Percentiles rank a stretch among this genome's conserved stretches.
Conservation (phyloP, 768 basidiomycete genomes). For the Russula virescens region DNA sequence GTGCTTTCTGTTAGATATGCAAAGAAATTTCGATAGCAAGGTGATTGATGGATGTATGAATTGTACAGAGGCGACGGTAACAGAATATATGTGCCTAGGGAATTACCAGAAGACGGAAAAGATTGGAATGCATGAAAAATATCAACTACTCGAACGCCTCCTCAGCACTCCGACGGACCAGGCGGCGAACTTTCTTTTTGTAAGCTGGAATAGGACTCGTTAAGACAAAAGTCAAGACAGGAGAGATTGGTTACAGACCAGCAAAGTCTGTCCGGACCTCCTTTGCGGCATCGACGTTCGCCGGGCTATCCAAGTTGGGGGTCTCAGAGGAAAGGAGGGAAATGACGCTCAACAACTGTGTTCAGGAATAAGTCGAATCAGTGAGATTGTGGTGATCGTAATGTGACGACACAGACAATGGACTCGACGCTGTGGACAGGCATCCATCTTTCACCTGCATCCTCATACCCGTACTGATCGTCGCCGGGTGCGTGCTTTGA, state of each 20-base stretch:
- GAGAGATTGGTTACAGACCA: constrained; percentile 37
- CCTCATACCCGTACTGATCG: constrained; percentile 96
- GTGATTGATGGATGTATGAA: not conserved
- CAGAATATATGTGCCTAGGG: constrained; percentile 11
- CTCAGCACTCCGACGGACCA: constrained; percentile 84
- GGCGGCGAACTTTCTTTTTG: constrained; percentile 91
- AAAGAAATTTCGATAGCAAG: constrained; percentile 11
- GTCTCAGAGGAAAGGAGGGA: constrained; percentile 89
- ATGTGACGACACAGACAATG: constrained; percentile 53
- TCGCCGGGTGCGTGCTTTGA: constrained; percentile 88
- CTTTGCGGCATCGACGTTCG: constrained; percentile 94
- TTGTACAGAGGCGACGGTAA: constrained; percentile 10
- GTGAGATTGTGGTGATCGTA: not conserved
- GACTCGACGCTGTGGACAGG: constrained; percentile 97
- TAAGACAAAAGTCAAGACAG: constrained; percentile 2
- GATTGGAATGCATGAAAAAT: not conserved
- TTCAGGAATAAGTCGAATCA: constrained; percentile 4
- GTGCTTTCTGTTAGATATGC: not conserved
- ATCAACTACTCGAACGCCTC: constrained; percentile 64
- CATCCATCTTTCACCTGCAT: constrained; percentile 95
- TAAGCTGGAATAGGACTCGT: constrained; percentile 50
- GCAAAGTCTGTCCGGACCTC: constrained; percentile 63
- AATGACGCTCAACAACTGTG: constrained; percentile 90
- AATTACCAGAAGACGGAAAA: constrained; percentile 1
- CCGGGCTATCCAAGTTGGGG: constrained; percentile 89